Conservation (phyloP, 2,329 filamentous ascomycete genomes). For the Botryotinia globosa region DNA sequence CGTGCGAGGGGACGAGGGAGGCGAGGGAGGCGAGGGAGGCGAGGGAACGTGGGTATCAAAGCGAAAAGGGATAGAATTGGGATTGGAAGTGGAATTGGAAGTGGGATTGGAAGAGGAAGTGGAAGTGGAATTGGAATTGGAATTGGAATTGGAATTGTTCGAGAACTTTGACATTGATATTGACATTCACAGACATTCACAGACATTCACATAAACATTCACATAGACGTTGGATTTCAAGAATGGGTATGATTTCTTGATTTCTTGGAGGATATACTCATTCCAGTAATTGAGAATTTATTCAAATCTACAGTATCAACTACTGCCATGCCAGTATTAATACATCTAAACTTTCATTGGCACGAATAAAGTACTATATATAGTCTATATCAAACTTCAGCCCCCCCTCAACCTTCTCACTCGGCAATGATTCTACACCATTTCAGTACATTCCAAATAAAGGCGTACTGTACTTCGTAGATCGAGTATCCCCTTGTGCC, state of each 20-base stretch:
- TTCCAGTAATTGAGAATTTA: background rate
- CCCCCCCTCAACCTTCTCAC: background rate
- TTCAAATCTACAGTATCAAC: background rate
- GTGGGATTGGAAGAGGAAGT: background rate
- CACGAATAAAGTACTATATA: background rate
- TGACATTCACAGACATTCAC: too few relatives aligned
- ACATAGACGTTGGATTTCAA: background rate
- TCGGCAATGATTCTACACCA: background rate
- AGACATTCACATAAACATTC: too few relatives aligned
- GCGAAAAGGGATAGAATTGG: background rate
- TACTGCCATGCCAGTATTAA: background rate
- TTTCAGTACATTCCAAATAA: background rate
- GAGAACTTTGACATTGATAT: background rate
- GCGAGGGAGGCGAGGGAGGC: background rate
- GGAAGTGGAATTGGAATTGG: background rate
- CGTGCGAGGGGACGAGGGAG: background rate
- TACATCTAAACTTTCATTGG: background rate
- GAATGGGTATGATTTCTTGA: background rate
- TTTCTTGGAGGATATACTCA: background rate
- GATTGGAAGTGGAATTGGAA: background rate
- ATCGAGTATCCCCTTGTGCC: too few relatives aligned
- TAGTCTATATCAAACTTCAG: background rate
- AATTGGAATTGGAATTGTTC: background rate
- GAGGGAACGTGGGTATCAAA: constrained; percentile 1
- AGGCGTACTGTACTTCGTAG: background rate